Base-by-base conservation (phyloP, 805 yeast species). In the Wickerhamiella musiphila region DNA sequence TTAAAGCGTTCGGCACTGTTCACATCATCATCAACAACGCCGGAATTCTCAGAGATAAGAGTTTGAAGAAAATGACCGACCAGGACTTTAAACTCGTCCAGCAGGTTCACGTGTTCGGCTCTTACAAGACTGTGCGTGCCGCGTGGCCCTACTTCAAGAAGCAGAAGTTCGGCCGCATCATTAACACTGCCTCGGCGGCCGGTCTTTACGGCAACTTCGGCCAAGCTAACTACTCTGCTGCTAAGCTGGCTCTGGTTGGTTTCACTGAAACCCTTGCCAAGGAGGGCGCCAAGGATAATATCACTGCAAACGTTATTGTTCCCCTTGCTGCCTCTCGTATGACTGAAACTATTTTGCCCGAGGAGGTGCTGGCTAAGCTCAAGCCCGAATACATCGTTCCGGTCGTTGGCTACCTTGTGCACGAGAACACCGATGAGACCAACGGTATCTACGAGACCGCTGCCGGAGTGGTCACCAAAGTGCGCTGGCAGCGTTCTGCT, bases 171-270 rank as follows among this genome's bases (percentile, higher is more conserved):
- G 98, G 98, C 42, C 68, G 96, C 46, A 67, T 86, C 45, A 58
- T 86, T 47, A 84, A 82, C 66, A 84, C 95, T n/a, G 73, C 93
- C 18, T 83, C 94, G 4, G 94, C 96, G 4, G 96, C 96, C 22
- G 98, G 98, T 15, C 65, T 86, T 42, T 86, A 77, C 53, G 98
- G 98, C 40, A 83, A 83, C 59, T 86, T 84, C 58, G 98, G 98
- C 31, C 98, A 86, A 60, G 71, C 93, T 25, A 86, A 86, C 60
- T 86, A 86, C 58, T 73, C 94, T 1, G 84, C 94, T 18, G 95
- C 94, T 15, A 86, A 86, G 56, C 61, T 78, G 40, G 96, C 79
- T 12, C 61, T 83, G 33, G 78, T 86, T 35, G 96, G 95, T 8
- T 70, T 86, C 46, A 77, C 93, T 29, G 94, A 86, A 57, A 83